These are phyloP conservation scores for Botrytis deweyae DNA, from an alignment of 2,329 filamentous ascomycete species.

Conservation along the genomic window DNA sequence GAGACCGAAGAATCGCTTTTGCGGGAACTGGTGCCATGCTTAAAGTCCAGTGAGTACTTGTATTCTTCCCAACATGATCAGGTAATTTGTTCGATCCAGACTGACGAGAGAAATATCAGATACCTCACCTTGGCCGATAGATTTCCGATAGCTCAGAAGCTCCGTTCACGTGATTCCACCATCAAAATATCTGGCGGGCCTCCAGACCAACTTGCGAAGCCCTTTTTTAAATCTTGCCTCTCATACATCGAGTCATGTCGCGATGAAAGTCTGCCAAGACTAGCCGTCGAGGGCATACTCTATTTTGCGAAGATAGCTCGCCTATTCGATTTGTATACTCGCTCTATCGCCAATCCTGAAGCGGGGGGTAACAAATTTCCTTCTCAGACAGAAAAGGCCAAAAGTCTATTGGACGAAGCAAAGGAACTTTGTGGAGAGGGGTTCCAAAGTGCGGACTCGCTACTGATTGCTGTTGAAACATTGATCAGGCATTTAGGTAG, in stretches of 20 bases:
- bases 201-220: constrained; percentile 21
- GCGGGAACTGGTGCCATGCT: constrained; percentile 33
- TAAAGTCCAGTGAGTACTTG: background rate
- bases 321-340: constrained; percentile 31
- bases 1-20: constrained; percentile 38
- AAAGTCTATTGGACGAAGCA: constrained; percentile 37
- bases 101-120: background rate
- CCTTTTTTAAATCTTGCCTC: constrained; percentile 37
- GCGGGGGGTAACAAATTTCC: background rate
- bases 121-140: constrained; percentile 35
- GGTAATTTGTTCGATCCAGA: background rate
- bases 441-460: constrained; percentile 37
- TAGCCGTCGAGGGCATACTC: constrained; percentile 41
- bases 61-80: background rate
- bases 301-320: constrained; percentile 39
- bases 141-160: constrained; percentile 32
- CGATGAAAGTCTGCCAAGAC: constrained; percentile 40
- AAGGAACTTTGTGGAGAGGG: constrained; percentile 38
- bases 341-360: background rate
- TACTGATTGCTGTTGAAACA: constrained; percentile 37
- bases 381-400: background rate
- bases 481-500: constrained; percentile 36
- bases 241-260: constrained; percentile 38
- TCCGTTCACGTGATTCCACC: background rate
- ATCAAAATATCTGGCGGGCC: constrained; percentile 25